phyloP scores from a whole-genome alignment of 2,329 filamentous ascomycete species.

The Aspergillus eucalypticola region DNA sequence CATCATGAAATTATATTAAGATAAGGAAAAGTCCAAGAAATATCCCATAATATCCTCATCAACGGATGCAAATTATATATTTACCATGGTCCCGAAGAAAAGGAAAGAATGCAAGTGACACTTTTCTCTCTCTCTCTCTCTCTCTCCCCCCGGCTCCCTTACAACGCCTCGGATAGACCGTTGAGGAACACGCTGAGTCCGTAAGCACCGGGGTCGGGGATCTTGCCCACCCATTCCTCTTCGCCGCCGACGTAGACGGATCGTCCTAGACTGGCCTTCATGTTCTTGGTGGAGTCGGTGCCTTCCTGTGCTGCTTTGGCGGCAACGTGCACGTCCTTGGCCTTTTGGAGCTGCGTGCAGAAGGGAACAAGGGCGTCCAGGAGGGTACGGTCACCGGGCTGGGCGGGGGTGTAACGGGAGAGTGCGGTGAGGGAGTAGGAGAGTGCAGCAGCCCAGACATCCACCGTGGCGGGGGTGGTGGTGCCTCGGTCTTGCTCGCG shows the following conservation, averaged over 20 bases:
- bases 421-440: slow-evolving; percentile 70
- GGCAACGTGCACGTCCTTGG: slow-evolving; percentile 68
- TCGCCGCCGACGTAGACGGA: slow-evolving; percentile 77
- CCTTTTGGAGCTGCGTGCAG: slow-evolving; percentile 67
- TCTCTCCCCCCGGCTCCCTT: too few relatives aligned
- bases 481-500: slow-evolving; percentile 53
- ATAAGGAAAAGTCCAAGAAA: not conserved
- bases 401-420: slow-evolving; percentile 82
- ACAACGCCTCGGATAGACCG: slow-evolving; percentile 65
- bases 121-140: not conserved
- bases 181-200: slow-evolving; percentile 84
- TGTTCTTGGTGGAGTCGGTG: slow-evolving; percentile 82
- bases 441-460: slow-evolving; percentile 68
- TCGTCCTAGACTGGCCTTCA: slow-evolving; percentile 84
- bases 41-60: not conserved
- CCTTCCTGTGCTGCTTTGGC: slow-evolving; percentile 73
- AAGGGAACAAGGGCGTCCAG: slow-evolving; percentile 91
- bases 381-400: slow-evolving; percentile 84
- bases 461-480: slow-evolving; percentile 48
- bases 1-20: slow-evolving; percentile 1
- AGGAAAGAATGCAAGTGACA: slow-evolving; percentile 7
- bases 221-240: slow-evolving; percentile 64
- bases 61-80: slow-evolving; percentile 23
- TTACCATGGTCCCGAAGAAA: slow-evolving; percentile 22
- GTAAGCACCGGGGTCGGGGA: slow-evolving; percentile 71